Evolutionary conservation across 441 rosid genomes (phyloP).

Genomic region (Bruguiera hainesii): DNA sequence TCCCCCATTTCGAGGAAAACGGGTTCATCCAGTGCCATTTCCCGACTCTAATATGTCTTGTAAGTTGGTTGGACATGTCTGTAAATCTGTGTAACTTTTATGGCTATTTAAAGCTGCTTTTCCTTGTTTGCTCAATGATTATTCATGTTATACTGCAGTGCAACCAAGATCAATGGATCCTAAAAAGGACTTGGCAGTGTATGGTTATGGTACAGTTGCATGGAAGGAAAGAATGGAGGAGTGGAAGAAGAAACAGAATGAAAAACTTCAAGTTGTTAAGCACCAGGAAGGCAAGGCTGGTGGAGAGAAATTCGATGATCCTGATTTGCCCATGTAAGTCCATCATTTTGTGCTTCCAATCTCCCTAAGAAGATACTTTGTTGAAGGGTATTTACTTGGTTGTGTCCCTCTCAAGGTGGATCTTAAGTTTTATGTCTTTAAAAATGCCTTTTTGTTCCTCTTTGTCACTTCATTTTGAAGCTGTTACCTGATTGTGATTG

Average conservation of each 20-base stretch:
- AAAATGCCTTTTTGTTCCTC: not conserved
- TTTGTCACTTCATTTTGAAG: not conserved
- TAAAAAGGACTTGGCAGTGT: slow-evolving; percentile 79
- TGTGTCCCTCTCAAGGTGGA: not conserved
- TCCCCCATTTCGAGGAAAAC: slow-evolving; percentile 47
- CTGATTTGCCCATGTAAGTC: slow-evolving; percentile 77
- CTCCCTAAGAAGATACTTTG: not conserved
- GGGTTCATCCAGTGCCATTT: slow-evolving; percentile 51
- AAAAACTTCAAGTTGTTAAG: slow-evolving; percentile 72
- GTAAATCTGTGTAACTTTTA: slow-evolving; percentile 1
- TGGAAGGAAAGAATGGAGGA: slow-evolving; percentile 97
- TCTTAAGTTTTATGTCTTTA: not conserved
- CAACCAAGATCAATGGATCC: slow-evolving; percentile 90
- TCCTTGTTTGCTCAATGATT: slow-evolving; percentile 13
- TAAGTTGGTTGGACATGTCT: slow-evolving; percentile 32
- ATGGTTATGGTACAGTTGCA: slow-evolving; percentile 94
- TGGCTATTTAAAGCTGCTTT: slow-evolving; percentile 2
- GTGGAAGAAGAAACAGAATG: slow-evolving; percentile 87
- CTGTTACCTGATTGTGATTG: not conserved
- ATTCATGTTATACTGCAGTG: slow-evolving; percentile 38
- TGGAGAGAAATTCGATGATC: slow-evolving; percentile 61
- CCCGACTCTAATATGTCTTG: slow-evolving; percentile 50
- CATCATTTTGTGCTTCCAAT: slow-evolving; percentile 1
- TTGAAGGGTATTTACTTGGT: not conserved
- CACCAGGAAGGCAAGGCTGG: slow-evolving; percentile 55